Evolutionary conservation across 2,329 filamentous ascomycete species (phyloP), one percentile per base, ranked within the genome.

Genomic region (Penicillium thymicola): DNA sequence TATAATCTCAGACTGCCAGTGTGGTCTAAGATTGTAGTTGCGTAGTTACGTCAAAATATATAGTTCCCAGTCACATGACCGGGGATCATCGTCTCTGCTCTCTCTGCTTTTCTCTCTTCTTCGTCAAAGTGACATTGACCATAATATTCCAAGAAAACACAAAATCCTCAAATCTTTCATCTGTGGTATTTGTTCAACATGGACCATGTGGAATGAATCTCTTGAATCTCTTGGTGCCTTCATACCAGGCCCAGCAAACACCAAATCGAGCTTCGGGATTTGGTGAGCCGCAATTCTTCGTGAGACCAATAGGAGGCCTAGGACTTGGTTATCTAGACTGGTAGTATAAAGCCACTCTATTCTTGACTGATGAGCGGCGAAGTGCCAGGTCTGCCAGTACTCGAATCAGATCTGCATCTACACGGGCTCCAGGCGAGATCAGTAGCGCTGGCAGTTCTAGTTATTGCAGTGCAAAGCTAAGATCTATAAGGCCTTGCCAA

Each of bases 361-460:
- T 13, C 28, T 7, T 3, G 14, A 28, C 42, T 9, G 10, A 18
- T 9, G 16, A 32, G n/a, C 8, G 9, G 21, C 21, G 6, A 23
- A 23, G 11, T 23, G 11, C 3, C 13, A 23, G 21, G 18, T 21
- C 18, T n/a, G 16, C 34, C 34, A 37, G n/a, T 4, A 14, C 38
- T 23, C 14, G 38, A 40, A 40, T 40, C n/a, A 13, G 21, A 3
- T 23, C 21, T 23, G 8, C 34, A 37, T 37, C 16, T 4, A 37
- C 8, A 37, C 11, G 9, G 16, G 34, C 16, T n/a, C 34, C 9
- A 37, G n/a, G 34, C 2, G 16, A 37, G 16, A 37, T n/a, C 47
- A 50, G 8, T 47, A 64, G 41, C 41, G 48, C 23, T 25, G 52
- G 41, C 45, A 61, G 41, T 45, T 64, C 9, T n/a, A 51, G 6